These are phyloP conservation scores for Backusella sp. DNA, from an alignment of 192 early-diverging fungal species.

Conservation along the genomic window DNA sequence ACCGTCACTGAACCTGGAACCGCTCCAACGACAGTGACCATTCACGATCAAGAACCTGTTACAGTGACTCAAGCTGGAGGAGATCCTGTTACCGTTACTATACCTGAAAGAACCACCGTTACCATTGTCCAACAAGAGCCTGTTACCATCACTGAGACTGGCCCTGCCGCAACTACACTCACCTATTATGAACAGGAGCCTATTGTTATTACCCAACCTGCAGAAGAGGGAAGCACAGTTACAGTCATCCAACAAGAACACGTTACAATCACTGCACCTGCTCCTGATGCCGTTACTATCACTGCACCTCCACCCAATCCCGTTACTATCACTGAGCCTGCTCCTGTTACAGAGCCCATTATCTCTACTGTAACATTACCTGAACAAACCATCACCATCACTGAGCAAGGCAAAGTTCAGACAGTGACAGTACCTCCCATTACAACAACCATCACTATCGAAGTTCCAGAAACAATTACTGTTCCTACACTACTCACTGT, in stretches of 20 bases:
- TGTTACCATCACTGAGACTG: not conserved
- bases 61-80: too few species aligned
- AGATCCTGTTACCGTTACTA: not conserved
- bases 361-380: not conserved
- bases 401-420: not conserved
- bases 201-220: not conserved
- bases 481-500: not conserved
- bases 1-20: not conserved
- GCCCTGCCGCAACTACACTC: not conserved
- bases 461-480: not conserved
- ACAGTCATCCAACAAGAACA: not conserved
- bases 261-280: not conserved
- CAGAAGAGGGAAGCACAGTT: not conserved
- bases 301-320: not conserved
- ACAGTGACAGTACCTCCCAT: not conserved
- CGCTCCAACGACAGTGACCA: not conserved
- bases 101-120: not conserved
- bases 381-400: not conserved
- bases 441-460: not conserved
- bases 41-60: not conserved
- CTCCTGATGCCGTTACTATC: not conserved
- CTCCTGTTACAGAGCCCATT: not conserved
- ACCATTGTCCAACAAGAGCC: not conserved
- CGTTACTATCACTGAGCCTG: not conserved
- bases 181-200: not conserved